Percentiles rank a stretch among this genome's conserved stretches.
These are phyloP conservation scores for Crucihimalaya himalaica DNA, from an alignment of 345 rosid genomes.

Conservation along the genomic window DNA sequence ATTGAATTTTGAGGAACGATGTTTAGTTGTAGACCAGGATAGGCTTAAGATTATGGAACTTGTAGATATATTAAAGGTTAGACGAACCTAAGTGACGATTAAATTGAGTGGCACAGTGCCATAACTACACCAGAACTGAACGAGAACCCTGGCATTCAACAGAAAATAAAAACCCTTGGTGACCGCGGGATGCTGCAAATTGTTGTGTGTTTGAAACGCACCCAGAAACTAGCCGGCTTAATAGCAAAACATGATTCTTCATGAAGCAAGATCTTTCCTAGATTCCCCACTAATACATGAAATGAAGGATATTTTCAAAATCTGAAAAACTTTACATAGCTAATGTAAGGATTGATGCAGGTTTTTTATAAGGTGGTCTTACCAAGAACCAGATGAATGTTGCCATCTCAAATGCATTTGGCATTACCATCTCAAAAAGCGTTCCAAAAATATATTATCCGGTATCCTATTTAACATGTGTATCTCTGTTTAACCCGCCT, in stretches of 20 bases:
- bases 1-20: background rate
- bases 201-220: conserved; percentile 36
- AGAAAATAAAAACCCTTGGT: background rate
- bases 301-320: background rate
- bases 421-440: too few relatives aligned
- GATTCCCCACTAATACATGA: conserved; percentile 69
- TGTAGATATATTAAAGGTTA: background rate
- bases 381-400: conserved; percentile 95
- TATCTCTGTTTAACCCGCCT: too few relatives aligned
- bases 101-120: conserved; percentile 88
- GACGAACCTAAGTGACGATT: conserved; percentile 79
- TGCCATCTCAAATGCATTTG: conserved; percentile 99
- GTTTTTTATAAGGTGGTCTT: conserved; percentile 30
- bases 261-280: conserved; percentile 85
- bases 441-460: too few relatives aligned
- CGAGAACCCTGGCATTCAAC: conserved; percentile 62
- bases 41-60: background rate
- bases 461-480: too few relatives aligned
- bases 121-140: conserved; percentile 97
- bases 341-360: conserved; percentile 1
- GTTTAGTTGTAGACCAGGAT: background rate
- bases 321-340: background rate
- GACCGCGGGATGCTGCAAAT: background rate
- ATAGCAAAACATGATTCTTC: conserved; percentile 75
- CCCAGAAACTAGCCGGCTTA: conserved; percentile 75